Evolutionary conservation across 495 filamentous ascomycete species (phyloP).

Genomic region (Xylaria scruposa): DNA sequence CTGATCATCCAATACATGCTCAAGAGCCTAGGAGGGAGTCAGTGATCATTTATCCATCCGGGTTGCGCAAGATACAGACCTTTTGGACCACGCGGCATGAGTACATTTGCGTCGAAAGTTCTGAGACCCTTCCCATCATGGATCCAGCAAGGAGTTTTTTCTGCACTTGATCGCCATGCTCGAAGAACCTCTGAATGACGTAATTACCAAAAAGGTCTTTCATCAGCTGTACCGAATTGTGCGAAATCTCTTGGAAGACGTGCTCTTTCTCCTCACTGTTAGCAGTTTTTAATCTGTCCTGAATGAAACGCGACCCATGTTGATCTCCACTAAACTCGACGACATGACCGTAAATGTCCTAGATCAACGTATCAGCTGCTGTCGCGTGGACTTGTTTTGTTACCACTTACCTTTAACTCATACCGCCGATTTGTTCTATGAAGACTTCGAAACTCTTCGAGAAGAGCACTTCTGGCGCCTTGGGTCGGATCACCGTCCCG

Average conservation of each 20-base stretch:
- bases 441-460: constrained; percentile 81
- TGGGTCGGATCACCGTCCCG: constrained; percentile 70
- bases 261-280: constrained; percentile 98
- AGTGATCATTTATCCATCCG: constrained; percentile 3
- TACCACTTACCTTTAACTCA: constrained; percentile 75
- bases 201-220: constrained; percentile 98
- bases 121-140: constrained; percentile 84
- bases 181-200: constrained; percentile 97
- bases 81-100: constrained; percentile 97
- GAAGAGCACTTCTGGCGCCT: constrained; percentile 70
- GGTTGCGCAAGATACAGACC: constrained; percentile 48
- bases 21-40: constrained; percentile 70
- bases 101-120: constrained; percentile 88
- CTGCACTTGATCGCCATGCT: constrained; percentile 93
- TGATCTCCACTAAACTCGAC: constrained; percentile 97
- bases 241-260: constrained; percentile 84
- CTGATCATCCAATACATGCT: constrained; percentile 89
- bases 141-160: constrained; percentile 84
- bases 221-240: constrained; percentile 87
- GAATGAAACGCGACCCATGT: constrained; percentile 94
- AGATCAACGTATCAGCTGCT: constrained; percentile 20
- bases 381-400: neutral
- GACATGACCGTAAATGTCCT: constrained; percentile 88
- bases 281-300: constrained; percentile 90
- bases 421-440: constrained; percentile 79